A percentile compares a stretch with the other conserved stretches of the same genome.
These are phyloP conservation scores for Fusarium lateritium DNA, from an alignment of 2,329 filamentous ascomycete species.

Conservation along the genomic window DNA sequence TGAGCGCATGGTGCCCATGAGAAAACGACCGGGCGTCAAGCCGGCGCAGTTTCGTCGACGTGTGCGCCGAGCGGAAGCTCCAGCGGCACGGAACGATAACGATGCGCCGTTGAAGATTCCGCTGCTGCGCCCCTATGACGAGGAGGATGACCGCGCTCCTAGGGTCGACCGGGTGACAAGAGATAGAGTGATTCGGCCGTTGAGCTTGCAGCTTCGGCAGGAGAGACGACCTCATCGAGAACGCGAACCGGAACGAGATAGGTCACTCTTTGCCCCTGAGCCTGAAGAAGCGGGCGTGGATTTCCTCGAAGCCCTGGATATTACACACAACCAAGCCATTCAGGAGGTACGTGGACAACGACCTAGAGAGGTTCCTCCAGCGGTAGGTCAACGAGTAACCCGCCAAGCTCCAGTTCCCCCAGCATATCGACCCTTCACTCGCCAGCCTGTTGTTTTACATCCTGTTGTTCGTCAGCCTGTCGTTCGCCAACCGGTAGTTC, in stretches of 20 bases:
- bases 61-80: neutral
- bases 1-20: slow-evolving; percentile 25
- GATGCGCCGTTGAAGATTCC: slow-evolving; percentile 14
- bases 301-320: no score
- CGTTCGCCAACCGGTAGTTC: no score
- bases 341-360: neutral
- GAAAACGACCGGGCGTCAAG: slow-evolving; percentile 34
- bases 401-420: neutral
- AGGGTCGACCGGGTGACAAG: neutral
- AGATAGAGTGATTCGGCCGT: slow-evolving; percentile 2
- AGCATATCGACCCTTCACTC: no score
- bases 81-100: neutral
- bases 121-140: slow-evolving; percentile 30
- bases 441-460: no score
- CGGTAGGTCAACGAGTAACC: neutral
- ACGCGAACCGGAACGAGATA: neutral
- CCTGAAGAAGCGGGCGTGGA: neutral
- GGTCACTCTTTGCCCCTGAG: neutral
- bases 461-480: neutral
- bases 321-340: no score
- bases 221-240: neutral
- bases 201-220: neutral
- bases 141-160: slow-evolving; percentile 14
- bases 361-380: neutral
- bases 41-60: slow-evolving; percentile 35